Base-by-base conservation (phyloP, 768 basidiomycete genomes). In the Sarcomyxa edulis region DNA sequence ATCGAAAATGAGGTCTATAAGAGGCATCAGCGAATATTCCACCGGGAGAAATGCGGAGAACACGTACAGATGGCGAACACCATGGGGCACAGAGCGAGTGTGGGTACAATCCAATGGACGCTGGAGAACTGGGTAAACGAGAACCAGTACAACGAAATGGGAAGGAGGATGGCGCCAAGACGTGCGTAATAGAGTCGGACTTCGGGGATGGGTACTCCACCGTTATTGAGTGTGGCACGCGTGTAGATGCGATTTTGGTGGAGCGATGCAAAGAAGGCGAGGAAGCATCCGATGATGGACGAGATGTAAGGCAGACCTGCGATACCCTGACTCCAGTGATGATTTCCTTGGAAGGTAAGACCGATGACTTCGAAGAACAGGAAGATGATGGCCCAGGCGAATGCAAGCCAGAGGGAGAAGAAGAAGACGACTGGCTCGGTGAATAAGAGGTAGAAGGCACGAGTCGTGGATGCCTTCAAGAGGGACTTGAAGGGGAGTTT, bases 391-490 rank as follows among this genome's bases (percentile, higher is more conserved):
- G 86, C 87, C 86, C 87, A 91, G 0, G 74, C 71, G 42, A 89
- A 78, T 37, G 78, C 78, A 21, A 78, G 60, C 81, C 81, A 83
- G 14, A 83, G 51, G 79, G 84, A 54, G 12, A 91, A 84, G 48
- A 78, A 78, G 3, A 71, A 59, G 5, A 91, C 87, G 25, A 81
- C 70, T 0, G 84, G 84, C 53, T 93, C 91, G 0, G 83, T 83
- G 10, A 74, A 44, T 43, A 88, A 59, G 14, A 90, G 58, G 33
- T 7, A 35, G 24, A 15, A 21, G 15, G 30, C 8, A 25, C 21
- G 5, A 21, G 3, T 14, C 11, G 6, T 10, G 1, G 8, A n/a
- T 1, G 72, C 81, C 47, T 44, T 86, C 87, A 66, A 18, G 90
- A 53, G 6, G 84, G 87, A 27, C 86, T 68, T 2, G 78, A 88